Evolutionary conservation across 2,329 filamentous ascomycete genomes (phyloP), one percentile per base, ranked within the genome.

Genomic region (Hyphodiscus sp.): DNA sequence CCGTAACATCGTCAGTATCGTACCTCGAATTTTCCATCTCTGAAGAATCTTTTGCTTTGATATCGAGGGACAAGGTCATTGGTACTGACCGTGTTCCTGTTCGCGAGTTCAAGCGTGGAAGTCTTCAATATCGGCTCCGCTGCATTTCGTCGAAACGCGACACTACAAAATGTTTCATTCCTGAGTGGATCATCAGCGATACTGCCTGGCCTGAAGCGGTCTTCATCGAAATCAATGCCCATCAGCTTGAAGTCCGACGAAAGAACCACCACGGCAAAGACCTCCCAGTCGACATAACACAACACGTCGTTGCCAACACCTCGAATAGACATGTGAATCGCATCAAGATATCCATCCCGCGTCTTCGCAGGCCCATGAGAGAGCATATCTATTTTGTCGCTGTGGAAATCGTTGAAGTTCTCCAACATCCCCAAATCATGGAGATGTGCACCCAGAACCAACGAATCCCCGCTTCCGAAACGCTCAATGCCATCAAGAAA

Each of bases 241-340:
- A 70, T 0, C 73, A 82, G 11, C 67, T 89, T 16, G 72, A 75
- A 20, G 67, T 82, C 10, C 80, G 86, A 42, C 80, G 86, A 26
- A 89, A 88, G 62, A 68, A 81, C 1, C 85, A 94, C 57, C 80
- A 91, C 63, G 85, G 84, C 11, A 88, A 85, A 61, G 88, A 95
- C 61, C 69, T 90, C 9, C 85, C 91, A 0, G 73, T 88, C 6
- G 89, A 96, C 60, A 72, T 96, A 20, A 91, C 89, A 1, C 57
- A 67, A 0, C 68, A 80, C 10, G 55, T 71, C 19, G 60, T 44
- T 33, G n/a, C 51, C 45, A 38, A 38, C 2, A 20, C 53, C 42
- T 18, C 33, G 2, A 16, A 23, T 13, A n/a, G n/a, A 13, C 8
- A 26, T 10, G 55, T 20, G 9, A 61, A 63, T 44, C 49, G 48